Evolutionary conservation across 1,284 basidiomycete species (phyloP), one percentile per base, ranked within the genome.

Genomic region (Moesziomyces sp.): DNA sequence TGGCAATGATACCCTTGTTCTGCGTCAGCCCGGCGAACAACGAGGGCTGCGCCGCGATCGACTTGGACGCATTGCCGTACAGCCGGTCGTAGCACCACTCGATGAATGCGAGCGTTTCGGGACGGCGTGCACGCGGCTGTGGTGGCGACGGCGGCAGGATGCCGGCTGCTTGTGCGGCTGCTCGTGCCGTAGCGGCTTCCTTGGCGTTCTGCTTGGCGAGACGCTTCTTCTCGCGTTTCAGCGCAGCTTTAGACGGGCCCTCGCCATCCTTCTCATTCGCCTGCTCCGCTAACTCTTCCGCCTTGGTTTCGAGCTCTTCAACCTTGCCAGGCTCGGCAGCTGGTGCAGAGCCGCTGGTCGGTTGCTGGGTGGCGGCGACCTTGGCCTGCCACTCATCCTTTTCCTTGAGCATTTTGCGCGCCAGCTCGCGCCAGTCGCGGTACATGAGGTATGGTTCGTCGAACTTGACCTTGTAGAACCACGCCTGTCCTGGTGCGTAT

Each of bases 391-490:
- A 80, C 26, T 73, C 52, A 2, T 45, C 24, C 40, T 79, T 75
- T 10, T 79, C 72, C 13, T 57, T 61, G 24, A 83, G 52, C 76
- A 84, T 83, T 19, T 84, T 86, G 80, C 93, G 92, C 8, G 97
- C 98, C 52, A 96, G 88, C 85, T 99, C 97, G 56, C 97, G 88
- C 94, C 94, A 99, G 83, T 97, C 93, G 52, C 97, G 90, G 85
- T 98, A 98, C 90, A 97, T 96, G 86, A 98, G 90, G 84, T 99
- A 99, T 0, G 96, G 96, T 83, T 99, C 94, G 85, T 98, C 94
- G 84, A 97, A 99, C 85, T 99, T 99, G 86, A 99, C 89, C 85
- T 99, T 99, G 90, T 97, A 99, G 88, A 99, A 98, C 87, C 98
- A 97, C 0, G 93, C 91, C 7, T 92, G 90, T 16, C 92, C 92